phyloP scores from a whole-genome alignment of 805 yeast species.

The Candida qinlingensis region DNA sequence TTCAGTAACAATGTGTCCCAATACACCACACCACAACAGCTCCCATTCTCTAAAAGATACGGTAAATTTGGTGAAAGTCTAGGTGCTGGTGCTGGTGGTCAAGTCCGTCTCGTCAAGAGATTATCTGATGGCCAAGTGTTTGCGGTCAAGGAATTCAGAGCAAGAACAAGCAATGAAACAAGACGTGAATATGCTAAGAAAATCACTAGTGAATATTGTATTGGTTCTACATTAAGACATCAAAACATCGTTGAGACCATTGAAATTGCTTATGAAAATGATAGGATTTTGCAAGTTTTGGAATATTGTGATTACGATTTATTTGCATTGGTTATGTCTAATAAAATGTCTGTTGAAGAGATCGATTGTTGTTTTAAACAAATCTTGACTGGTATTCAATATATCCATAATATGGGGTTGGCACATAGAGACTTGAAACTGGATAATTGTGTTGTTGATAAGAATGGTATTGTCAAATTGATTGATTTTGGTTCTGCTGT shows the following conservation, averaged over 20 bases:
- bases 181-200: slow-evolving; percentile 85
- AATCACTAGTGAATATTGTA: slow-evolving; percentile 91
- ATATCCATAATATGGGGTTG: slow-evolving; percentile 77
- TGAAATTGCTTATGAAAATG: slow-evolving; percentile 86
- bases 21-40: slow-evolving; percentile 32
- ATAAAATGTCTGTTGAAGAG: slow-evolving; percentile 76
- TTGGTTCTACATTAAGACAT: slow-evolving; percentile 85
- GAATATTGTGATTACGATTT: slow-evolving; percentile 91
- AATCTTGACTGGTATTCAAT: slow-evolving; percentile 72
- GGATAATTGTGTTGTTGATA: slow-evolving; percentile 86
- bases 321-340: slow-evolving; percentile 92
- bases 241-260: slow-evolving; percentile 88
- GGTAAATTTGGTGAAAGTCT: slow-evolving; percentile 78
- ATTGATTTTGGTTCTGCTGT: slow-evolving; percentile 94
- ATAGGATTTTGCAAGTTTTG: slow-evolving; percentile 84
- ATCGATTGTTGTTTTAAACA: slow-evolving; percentile 88
- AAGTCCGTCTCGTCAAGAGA: slow-evolving; percentile 70
- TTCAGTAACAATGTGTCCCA: slow-evolving; percentile 32
- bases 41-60: slow-evolving; percentile 71
- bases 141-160: slow-evolving; percentile 90
- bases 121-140: slow-evolving; percentile 63
- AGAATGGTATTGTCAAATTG: slow-evolving; percentile 77
- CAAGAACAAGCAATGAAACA: slow-evolving; percentile 66
- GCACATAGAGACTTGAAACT: slow-evolving; percentile 90
- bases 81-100: slow-evolving; percentile 96